Evolutionary conservation across 768 basidiomycete genomes (phyloP), one percentile per base, ranked within the genome.

Genomic region (Hygrophorus russula): DNA sequence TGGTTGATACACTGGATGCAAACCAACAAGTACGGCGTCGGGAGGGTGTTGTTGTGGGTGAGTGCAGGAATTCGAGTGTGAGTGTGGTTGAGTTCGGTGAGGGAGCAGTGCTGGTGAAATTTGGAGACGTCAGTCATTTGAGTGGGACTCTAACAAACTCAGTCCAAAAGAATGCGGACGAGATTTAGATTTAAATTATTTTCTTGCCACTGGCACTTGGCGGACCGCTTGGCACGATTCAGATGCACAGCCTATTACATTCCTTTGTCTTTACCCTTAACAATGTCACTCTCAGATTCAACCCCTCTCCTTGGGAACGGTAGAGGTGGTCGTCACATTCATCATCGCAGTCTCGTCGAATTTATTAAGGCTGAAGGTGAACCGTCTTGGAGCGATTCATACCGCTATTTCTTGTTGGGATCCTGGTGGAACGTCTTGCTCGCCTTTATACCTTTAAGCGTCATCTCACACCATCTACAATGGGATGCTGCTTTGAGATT

Each of bases 401-500:
- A 70, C 56, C 62, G 56, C 43, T 79, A 63, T 64, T 79, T 84
- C 55, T 51, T 84, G 44, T 70, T 81, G 41, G 71, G 70, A 29
- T 73, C 74, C 17, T 93, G 76, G 62, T 55, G 85, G 53, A 93
- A 92, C 56, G 36, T 88, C 39, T 66, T 92, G 42, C 76, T 93
- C 41, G 58, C 91, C 39, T 84, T 86, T 47, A 74, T 92, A 7
- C 91, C 92, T 19, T 63, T 93, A 50, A 76, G 77, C 51, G 60
- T 78, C 35, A 46, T 79, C 8, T 68, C 85, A 17, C 76, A 87
- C 60, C 67, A 74, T 51, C 56, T 76, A 13, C 54, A 75, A 53
- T 88, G 83, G 83, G 87, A 88, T 68, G 80, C 78, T 24, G 78
- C 73, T 13, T 61, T 80, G n/a, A 74, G 80, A 10, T 88, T 88